Evolutionary conservation across 805 yeast genomes (phyloP).

Genomic region (Candida michaelii): DNA sequence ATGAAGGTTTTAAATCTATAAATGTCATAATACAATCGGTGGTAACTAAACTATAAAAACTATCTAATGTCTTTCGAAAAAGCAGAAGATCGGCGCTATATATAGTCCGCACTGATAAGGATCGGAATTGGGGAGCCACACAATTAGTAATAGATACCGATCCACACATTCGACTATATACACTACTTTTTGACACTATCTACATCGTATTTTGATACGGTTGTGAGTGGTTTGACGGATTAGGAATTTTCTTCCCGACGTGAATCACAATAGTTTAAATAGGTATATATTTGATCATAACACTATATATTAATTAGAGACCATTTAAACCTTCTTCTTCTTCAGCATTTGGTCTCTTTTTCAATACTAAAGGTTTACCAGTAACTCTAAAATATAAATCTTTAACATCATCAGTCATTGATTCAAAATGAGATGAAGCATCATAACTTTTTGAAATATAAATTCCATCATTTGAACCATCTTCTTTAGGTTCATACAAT

Average conservation of each 20-base stretch:
- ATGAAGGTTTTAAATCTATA: slow-evolving; percentile 9
- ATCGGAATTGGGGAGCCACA: too few species aligned
- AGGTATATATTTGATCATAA: too few species aligned
- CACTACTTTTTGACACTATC: too few species aligned
- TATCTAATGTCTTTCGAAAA: too few species aligned
- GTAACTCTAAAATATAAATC: slow-evolving; percentile 89
- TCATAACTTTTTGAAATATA: slow-evolving; percentile 89
- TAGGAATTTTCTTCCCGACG: too few species aligned
- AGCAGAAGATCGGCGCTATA: background rate
- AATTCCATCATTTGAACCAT: slow-evolving; percentile 77
- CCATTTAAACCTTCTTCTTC: slow-evolving; percentile 51
- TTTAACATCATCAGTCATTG: slow-evolving; percentile 95
- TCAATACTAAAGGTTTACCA: slow-evolving; percentile 86
- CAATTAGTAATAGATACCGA: too few species aligned
- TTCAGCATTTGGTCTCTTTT: slow-evolving; percentile 68
- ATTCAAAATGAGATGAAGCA: slow-evolving; percentile 92
- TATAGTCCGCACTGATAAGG: too few species aligned
- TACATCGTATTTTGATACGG: too few species aligned
- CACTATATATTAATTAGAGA: slow-evolving; percentile 15
- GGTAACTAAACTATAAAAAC: too few species aligned
- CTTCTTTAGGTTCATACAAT: slow-evolving; percentile 79
- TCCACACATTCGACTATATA: too few species aligned
- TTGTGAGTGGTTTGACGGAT: too few species aligned
- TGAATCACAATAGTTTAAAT: too few species aligned
- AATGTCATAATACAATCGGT: slow-evolving; percentile 3